A percentile compares a stretch with the other conserved stretches of the same genome.
Evolutionary conservation across 768 basidiomycete genomes (phyloP).

Genomic region (Boletus insuetus): DNA sequence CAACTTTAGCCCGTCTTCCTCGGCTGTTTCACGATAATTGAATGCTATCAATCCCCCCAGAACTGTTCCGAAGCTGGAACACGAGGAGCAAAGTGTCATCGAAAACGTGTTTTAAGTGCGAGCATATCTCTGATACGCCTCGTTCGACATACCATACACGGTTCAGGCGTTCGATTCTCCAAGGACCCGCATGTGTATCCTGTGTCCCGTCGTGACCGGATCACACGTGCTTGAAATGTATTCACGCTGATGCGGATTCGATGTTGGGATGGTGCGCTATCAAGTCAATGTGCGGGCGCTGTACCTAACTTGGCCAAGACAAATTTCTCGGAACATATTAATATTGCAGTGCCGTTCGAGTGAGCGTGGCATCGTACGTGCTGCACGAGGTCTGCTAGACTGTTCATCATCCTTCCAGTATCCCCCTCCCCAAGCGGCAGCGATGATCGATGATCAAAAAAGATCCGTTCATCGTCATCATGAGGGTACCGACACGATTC

Average conservation of each 20-base stretch:
- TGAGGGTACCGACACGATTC: conserved; percentile 3
- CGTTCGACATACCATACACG: neutral
- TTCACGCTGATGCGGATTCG: neutral
- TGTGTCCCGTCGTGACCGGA: neutral
- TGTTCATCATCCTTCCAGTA: neutral
- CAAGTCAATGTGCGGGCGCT: neutral
- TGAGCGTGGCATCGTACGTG: neutral
- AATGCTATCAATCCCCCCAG: neutral
- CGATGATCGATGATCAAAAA: conserved; percentile 4
- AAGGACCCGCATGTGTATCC: conserved; percentile 7
- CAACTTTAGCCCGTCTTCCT: neutral
- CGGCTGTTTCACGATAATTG: conserved; percentile 3
- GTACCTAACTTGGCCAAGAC: neutral
- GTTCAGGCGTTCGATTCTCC: neutral
- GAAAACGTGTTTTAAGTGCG: neutral
- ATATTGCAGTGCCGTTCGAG: neutral
- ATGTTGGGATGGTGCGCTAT: neutral
- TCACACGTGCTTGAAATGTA: neutral
- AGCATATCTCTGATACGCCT: neutral
- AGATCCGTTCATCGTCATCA: neutral
- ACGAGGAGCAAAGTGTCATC: neutral
- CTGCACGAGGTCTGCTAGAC: neutral
- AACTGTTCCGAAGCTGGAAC: neutral
- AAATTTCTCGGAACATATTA: neutral
- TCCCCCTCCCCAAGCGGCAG: neutral